Evolutionary conservation across 1,284 basidiomycete species (phyloP).

Genomic region (Cronartium quercuum): DNA sequence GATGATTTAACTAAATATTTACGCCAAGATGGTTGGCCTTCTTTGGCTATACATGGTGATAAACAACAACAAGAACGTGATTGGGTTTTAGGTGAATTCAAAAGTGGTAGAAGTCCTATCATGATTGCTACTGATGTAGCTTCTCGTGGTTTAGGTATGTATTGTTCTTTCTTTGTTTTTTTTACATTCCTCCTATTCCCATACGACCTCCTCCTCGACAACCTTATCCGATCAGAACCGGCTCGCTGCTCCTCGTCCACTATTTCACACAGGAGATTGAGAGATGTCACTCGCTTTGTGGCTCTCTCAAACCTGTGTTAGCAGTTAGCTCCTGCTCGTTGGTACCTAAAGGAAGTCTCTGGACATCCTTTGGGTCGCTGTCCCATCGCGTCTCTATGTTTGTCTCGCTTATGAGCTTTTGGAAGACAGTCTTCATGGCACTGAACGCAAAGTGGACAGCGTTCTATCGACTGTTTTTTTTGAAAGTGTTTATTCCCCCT

Average conservation of each 20-base stretch:
- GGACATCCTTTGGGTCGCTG: not conserved
- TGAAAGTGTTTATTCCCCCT: conserved; percentile 12
- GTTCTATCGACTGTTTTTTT: conserved; percentile 26
- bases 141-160: conserved; percentile 99
- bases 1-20: conserved; percentile 98
- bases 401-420: not conserved
- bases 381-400: not conserved
- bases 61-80: conserved; percentile 93
- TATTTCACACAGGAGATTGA: not conserved
- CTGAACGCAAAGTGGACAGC: conserved; percentile 9
- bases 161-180: conserved; percentile 48
- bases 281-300: not conserved
- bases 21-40: conserved; percentile 96
- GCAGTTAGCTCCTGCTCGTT: conserved; percentile 13
- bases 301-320: too few relatives aligned
- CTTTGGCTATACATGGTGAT: conserved; percentile 96
- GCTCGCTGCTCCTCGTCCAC: not conserved
- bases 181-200: conserved; percentile 41
- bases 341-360: not conserved
- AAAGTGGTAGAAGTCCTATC: conserved; percentile 92
- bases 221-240: not conserved
- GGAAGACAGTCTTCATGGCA: not conserved
- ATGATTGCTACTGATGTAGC: conserved; percentile 84
- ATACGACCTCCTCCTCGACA: not conserved
- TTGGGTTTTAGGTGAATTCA: conserved; percentile 98